Evolutionary conservation across 2,329 filamentous ascomycete genomes (phyloP), one percentile per base, ranked within the genome.

Genomic region (Phaeosphaeria sp.): DNA sequence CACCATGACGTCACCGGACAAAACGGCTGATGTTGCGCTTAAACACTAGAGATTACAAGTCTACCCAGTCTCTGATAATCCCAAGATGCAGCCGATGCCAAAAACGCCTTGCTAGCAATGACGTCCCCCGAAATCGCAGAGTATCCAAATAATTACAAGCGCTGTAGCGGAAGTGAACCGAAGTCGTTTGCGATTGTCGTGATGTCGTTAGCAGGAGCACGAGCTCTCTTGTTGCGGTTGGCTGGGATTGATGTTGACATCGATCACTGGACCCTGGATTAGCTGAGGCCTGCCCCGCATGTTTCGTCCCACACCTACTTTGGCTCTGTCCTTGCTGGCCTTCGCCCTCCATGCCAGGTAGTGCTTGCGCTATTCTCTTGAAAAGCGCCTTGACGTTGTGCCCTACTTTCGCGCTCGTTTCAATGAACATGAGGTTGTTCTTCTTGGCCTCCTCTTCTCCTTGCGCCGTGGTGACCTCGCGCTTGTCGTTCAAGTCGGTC

Each of bases 321-420:
- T 94, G 92, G 78, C 83, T 87, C 67, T 91, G 89, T 59, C 88
- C 89, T 68, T 90, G 89, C 68, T 89, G 88, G 65, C 92, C 90
- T 67, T 93, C 89, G 15, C 92, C 93, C 78, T 99, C 95, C 95
- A 99, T 98, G 21, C 95, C 95, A 7, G 95, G 95, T 69, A 99
- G 83, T 39, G 96, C 95, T 80, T 99, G 95, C 42, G 96, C 95
- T 87, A 99, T 99, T 83, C 93, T 90, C 84, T 93, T 92, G 83
- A 99, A 99, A 56, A 99, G 83, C 67, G 90, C 91, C 85, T 99
- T 99, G 69, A 99, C 96, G 76, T 99, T 99, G 80, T 98, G 93
- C 42, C 96, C 93, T 13, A 97, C 85, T 85, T 99, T 99, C 54
- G 95, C 95, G 78, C 93, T 97, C 54, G 95, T 99, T 84, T 99